phyloP scores from a whole-genome alignment of 2,329 filamentous ascomycete species.

The Phialemonium atrogriseum region DNA sequence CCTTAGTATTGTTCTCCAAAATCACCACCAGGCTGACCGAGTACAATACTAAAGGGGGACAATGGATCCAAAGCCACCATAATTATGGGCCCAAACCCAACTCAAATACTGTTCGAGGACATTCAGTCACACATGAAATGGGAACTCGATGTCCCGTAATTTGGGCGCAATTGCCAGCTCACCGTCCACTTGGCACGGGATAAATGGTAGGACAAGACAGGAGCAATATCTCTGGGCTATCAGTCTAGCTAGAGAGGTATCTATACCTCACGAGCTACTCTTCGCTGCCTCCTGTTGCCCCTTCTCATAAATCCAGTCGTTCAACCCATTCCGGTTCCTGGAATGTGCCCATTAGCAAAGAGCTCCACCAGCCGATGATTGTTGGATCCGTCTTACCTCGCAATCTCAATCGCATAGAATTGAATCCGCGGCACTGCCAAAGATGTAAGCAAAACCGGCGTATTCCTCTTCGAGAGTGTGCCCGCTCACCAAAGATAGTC shows the following conservation, averaged over 20 bases:
- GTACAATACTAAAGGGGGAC: slow-evolving; percentile 7
- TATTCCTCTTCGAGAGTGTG: background rate
- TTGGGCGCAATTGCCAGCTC: too few relatives aligned
- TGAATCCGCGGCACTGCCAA: slow-evolving; percentile 44
- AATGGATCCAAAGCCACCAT: too few relatives aligned
- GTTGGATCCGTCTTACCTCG: slow-evolving; percentile 22
- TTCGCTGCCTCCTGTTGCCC: slow-evolving; percentile 52
- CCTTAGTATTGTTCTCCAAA: slow-evolving; percentile 6
- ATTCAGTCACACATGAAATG: too few relatives aligned
- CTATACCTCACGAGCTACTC: slow-evolving; percentile 8
- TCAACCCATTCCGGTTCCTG: slow-evolving; percentile 79
- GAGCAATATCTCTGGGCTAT: background rate
- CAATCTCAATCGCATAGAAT: slow-evolving; percentile 47
- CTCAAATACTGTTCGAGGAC: too few relatives aligned
- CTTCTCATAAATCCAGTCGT: slow-evolving; percentile 95
- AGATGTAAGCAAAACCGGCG: slow-evolving; percentile 5
- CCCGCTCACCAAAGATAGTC: slow-evolving; percentile 71
- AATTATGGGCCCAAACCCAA: too few relatives aligned
- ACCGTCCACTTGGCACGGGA: too few relatives aligned
- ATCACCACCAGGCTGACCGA: background rate
- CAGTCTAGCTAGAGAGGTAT: slow-evolving; percentile 1
- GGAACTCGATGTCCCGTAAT: too few relatives aligned
- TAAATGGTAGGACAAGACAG: background rate
- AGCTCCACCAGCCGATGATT: too few relatives aligned
- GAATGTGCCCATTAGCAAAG: slow-evolving; percentile 68